Base-by-base conservation (phyloP, 331 rosid species). In the Ulmus americana region DNA sequence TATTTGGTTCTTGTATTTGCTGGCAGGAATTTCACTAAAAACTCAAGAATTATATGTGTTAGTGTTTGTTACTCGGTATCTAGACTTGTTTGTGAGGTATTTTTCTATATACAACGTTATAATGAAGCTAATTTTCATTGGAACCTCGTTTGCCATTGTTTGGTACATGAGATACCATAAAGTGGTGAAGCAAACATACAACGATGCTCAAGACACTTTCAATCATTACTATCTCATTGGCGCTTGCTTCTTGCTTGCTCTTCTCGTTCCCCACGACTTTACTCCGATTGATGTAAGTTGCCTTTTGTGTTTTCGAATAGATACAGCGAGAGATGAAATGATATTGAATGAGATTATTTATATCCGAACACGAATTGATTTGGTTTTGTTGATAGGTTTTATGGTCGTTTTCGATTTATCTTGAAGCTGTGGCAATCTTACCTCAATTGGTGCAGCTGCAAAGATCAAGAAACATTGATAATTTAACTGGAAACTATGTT, bases 141-240 rank as follows among this genome's bases (percentile, higher is more conserved):
- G 70, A 62, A 80, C 73, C 35, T 68, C 84, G 0, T 13, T 68
- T 12, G 75, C 69, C 43, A 72, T 74, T 35, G 78, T 72, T 46
- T 75, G 78, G 81, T 65, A 76, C 69, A 80, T 75, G 78, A 71
- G 84, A 60, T 43, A 59, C 65, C 81, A 76, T 38, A 79, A 75
- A 68, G 78, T 76, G 16, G 84, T 80, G 68, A 75, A 61, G 73
- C 78, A 64, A 42, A 68, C 81, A 39, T 68, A 80, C 73, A 64
- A 22, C 64, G 71, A 80, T 63, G 76, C 72, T 47, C 64, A 64
- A 64, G 81, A 75, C 49, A 68, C 70, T 57, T 76, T 76, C 69
- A 61, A 51, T n/a, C 81, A 76, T 57, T 71, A 71, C 56, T 67
- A 66, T 56, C 77, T 76, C 10, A 35, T 70, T 39, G 64, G 60